Evolutionary conservation across 306 rosid species (phyloP).

Genomic region (Canavalia gladiata): DNA sequence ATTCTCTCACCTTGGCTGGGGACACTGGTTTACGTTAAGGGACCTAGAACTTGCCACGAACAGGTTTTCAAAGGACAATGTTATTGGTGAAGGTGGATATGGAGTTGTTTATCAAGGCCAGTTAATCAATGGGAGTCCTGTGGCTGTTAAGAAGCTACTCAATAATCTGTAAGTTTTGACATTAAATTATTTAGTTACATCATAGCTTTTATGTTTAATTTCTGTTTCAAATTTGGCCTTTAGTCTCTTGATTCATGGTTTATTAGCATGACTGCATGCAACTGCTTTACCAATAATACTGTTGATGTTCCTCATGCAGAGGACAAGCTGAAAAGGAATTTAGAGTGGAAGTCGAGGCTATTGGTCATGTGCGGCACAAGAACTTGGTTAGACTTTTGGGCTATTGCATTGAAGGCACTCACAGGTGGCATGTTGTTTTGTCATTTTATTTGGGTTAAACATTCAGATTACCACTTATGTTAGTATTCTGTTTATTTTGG

Average conservation of each 20-base stretch:
- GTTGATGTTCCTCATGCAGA: constrained; percentile 56
- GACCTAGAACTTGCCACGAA: constrained; percentile 92
- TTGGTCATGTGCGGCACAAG: constrained; percentile 96
- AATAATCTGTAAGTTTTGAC: constrained; percentile 79
- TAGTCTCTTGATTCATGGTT: background rate
- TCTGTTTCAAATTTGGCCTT: constrained; percentile 2
- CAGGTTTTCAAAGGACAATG: constrained; percentile 80
- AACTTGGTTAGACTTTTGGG: constrained; percentile 92
- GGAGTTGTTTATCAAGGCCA: constrained; percentile 89
- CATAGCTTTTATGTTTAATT: background rate
- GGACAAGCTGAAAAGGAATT: constrained; percentile 98
- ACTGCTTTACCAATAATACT: constrained; percentile 27
- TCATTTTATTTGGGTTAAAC: constrained; percentile 31
- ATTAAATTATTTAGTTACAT: constrained; percentile 26
- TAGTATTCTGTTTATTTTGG: constrained; percentile 37
- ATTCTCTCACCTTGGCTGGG: constrained; percentile 97
- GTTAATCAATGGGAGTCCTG: constrained; percentile 81
- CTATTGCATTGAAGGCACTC: constrained; percentile 93
- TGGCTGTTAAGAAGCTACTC: constrained; percentile 92
- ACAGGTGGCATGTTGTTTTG: constrained; percentile 65
- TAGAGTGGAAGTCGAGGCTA: constrained; percentile 96
- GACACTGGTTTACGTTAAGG: constrained; percentile 96
- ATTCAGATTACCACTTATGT: constrained; percentile 4
- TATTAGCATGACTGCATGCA: constrained; percentile 41
- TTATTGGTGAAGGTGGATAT: constrained; percentile 97